These are phyloP conservation scores for Aspergillus pseudonomiae DNA, from an alignment of 2,329 filamentous ascomycete genomes.

Conservation along the genomic window DNA sequence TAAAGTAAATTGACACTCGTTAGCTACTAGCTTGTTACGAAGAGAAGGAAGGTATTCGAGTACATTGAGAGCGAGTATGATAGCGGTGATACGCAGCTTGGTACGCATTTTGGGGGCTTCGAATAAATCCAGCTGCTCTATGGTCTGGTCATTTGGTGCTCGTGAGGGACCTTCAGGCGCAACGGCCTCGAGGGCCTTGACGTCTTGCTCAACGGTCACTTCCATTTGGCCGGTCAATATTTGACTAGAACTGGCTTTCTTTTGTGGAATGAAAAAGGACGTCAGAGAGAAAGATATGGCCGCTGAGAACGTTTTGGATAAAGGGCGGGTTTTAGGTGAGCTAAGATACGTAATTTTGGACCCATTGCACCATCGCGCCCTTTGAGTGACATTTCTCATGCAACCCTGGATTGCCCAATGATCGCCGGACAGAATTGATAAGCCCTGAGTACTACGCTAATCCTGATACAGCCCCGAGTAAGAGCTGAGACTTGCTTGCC, in stretches of 20 bases:
- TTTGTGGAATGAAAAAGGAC: not conserved
- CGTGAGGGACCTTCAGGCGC: not conserved
- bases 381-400: not conserved
- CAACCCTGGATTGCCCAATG: too few relatives aligned
- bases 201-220: not conserved
- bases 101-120: not conserved
- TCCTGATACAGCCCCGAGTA: too few relatives aligned
- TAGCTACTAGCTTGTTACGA: not conserved
- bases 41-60: too few relatives aligned
- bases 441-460: too few relatives aligned
- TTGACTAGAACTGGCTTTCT: not conserved
- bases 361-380: not conserved
- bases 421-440: too few relatives aligned
- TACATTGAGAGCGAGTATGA: not conserved
- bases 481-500: too few relatives aligned
- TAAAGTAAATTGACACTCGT: not conserved
- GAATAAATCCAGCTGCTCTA: not conserved
- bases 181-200: too few relatives aligned
- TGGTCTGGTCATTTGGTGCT: not conserved
- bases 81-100: not conserved
- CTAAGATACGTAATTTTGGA: not conserved
- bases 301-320: not conserved
- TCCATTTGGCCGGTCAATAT: not conserved
- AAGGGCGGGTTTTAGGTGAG: not conserved
- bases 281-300: not conserved